Evolutionary conservation across 108 stramenopile genomes (phyloP).

Genomic region (Parietichytrium sp.): DNA sequence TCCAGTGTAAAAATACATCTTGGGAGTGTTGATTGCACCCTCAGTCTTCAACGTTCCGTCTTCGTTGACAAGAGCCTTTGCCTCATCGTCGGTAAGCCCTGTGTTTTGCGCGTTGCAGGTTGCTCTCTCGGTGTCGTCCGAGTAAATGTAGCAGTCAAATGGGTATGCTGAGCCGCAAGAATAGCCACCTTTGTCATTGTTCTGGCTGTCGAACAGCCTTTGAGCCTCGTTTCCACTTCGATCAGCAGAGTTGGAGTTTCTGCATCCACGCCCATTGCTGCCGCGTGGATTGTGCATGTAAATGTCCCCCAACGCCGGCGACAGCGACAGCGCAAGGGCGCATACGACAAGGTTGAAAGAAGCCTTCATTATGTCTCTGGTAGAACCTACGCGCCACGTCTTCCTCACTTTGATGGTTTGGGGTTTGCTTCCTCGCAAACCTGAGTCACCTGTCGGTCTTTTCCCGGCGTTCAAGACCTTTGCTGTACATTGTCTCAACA

Average conservation of each 20-base stretch:
- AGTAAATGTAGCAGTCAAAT: conserved; percentile 16
- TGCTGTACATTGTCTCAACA: no score
- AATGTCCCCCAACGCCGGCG: no score
- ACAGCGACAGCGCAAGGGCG: no score
- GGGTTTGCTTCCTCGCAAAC: no score
- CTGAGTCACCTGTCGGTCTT: no score
- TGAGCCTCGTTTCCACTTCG: conserved; percentile 50
- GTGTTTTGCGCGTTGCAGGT: conserved; percentile 9
- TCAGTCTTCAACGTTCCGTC: neutral
- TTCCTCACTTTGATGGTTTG: no score
- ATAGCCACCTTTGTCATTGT: conserved; percentile 55
- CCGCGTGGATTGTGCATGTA: conserved; percentile 55
- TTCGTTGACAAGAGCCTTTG: neutral
- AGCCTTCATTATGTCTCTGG: no score
- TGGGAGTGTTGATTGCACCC: conserved; percentile 8
- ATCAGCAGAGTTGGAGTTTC: neutral
- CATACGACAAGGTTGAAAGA: no score
- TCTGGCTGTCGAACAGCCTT: conserved; percentile 56
- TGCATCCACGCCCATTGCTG: conserved; percentile 56
- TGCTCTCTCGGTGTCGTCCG: neutral
- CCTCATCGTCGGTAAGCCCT: conserved; percentile 9
- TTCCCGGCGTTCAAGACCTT: no score
- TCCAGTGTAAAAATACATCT: conserved; percentile 55
- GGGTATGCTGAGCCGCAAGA: conserved; percentile 48
- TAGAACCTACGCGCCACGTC: no score